A percentile compares a stretch with the other conserved stretches of the same genome.
Evolutionary conservation across 2,329 filamentous ascomycete species (phyloP).

Genomic region (Fusarium annulatum): DNA sequence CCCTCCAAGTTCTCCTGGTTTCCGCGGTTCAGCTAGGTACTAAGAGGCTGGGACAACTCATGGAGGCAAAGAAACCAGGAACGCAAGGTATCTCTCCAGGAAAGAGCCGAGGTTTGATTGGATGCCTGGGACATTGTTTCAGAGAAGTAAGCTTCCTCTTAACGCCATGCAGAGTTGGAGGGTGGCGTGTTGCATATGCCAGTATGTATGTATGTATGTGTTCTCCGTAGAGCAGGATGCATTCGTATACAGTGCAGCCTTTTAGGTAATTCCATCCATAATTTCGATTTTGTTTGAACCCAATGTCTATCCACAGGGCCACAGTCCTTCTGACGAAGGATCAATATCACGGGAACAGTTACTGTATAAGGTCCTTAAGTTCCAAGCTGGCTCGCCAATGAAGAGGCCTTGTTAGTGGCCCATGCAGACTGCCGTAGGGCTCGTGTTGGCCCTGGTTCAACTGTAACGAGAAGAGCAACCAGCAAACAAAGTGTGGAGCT

Average conservation of each 20-base stretch:
- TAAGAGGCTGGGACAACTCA: not conserved
- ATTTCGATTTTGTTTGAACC: not conserved
- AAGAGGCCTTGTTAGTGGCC: not conserved
- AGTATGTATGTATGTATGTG: not conserved
- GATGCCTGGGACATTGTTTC: constrained; percentile 8
- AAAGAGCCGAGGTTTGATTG: constrained; percentile 1
- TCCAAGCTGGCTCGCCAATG: constrained; percentile 8
- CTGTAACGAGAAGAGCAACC: not conserved
- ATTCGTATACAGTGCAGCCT: not conserved
- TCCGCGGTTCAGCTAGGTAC: not conserved
- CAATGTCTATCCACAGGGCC: not conserved
- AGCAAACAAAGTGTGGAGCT: constrained; percentile 19
- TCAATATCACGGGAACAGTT: constrained; percentile 1
- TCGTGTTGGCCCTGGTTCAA: constrained; percentile 11
- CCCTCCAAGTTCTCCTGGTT: not conserved
- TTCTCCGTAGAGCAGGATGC: not conserved
- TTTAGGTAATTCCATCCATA: not conserved
- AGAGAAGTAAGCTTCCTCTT: not conserved
- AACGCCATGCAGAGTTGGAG: not conserved
- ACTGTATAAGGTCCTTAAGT: not conserved
- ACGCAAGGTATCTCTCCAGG: constrained; percentile 11
- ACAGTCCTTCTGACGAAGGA: not conserved
- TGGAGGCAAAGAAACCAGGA: not conserved
- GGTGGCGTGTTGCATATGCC: not conserved
- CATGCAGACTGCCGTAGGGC: not conserved